Conservation (phyloP, 495 filamentous ascomycete genomes). For the Viridothelium virens region DNA sequence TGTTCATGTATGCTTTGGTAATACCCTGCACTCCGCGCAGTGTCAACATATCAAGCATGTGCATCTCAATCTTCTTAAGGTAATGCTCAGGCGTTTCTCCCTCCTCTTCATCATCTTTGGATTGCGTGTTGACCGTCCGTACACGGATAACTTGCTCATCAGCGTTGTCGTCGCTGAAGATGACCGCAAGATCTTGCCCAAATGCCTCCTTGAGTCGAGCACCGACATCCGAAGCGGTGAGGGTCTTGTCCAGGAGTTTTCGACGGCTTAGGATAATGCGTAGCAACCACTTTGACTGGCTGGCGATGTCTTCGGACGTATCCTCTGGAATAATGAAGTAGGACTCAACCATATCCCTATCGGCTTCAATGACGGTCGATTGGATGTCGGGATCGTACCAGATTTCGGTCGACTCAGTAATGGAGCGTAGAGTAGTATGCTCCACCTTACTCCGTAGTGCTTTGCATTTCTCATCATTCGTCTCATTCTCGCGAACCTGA, state of each 20-base stretch:
- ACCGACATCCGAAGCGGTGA: slow-evolving; percentile 91
- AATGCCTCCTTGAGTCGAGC: slow-evolving; percentile 78
- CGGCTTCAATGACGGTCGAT: slow-evolving; percentile 73
- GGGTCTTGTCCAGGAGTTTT: slow-evolving; percentile 87
- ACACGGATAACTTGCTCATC: slow-evolving; percentile 92
- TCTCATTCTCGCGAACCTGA: slow-evolving; percentile 49
- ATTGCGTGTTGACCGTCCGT: slow-evolving; percentile 61
- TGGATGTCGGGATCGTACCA: slow-evolving; percentile 94
- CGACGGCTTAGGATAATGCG: slow-evolving; percentile 89
- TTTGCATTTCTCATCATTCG: slow-evolving; percentile 74
- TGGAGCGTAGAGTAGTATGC: slow-evolving; percentile 87
- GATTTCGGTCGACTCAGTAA: slow-evolving; percentile 86
- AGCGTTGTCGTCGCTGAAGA: slow-evolving; percentile 97
- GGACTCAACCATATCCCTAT: slow-evolving; percentile 89
- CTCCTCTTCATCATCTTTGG: slow-evolving; percentile 67
- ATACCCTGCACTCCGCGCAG: slow-evolving; percentile 85
- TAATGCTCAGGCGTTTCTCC: slow-evolving; percentile 84
- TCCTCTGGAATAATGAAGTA: slow-evolving; percentile 95
- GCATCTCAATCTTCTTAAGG: slow-evolving; percentile 80
- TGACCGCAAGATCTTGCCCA: slow-evolving; percentile 76
- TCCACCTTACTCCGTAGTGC: slow-evolving; percentile 77
- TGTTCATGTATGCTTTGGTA: slow-evolving; percentile 85
- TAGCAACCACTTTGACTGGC: slow-evolving; percentile 88
- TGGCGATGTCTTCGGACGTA: slow-evolving; percentile 56
- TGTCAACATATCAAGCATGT: slow-evolving; percentile 82